These are phyloP conservation scores for Dalechampia spathulata DNA, from an alignment of 441 rosid species.

Conservation along the genomic window DNA sequence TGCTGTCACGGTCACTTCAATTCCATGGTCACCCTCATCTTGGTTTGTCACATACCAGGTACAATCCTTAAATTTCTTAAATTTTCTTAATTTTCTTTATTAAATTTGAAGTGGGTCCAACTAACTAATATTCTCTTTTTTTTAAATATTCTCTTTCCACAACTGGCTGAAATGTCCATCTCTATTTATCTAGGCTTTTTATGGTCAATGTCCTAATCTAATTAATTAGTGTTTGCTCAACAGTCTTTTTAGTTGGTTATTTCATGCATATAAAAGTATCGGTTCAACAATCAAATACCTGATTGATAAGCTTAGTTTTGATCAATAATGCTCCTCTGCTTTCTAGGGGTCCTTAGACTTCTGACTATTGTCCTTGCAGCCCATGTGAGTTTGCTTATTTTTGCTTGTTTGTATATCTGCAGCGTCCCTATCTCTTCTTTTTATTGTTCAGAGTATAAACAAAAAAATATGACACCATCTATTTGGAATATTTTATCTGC, in stretches of 20 bases:
- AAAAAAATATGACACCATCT: background rate
- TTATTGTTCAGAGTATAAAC: background rate
- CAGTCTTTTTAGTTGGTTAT: slow-evolving; percentile 19
- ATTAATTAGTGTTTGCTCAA: slow-evolving; percentile 18
- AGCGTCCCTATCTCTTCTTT: slow-evolving; percentile 14
- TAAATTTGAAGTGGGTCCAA: slow-evolving; percentile 21
- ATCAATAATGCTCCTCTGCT: slow-evolving; percentile 13
- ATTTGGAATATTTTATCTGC: background rate
- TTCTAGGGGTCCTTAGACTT: slow-evolving; percentile 10
- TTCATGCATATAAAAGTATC: background rate
- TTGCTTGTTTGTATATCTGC: slow-evolving; percentile 11
- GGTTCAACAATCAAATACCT: slow-evolving; percentile 6
- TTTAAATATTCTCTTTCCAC: slow-evolving; percentile 4
- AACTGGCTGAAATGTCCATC: slow-evolving; percentile 16
- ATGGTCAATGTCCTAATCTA: slow-evolving; percentile 26
- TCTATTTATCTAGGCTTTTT: slow-evolving; percentile 18
- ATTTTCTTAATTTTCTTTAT: too few relatives aligned
- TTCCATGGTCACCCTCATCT: slow-evolving; percentile 29
- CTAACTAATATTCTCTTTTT: slow-evolving; percentile 14
- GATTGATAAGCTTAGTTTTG: slow-evolving; percentile 12
- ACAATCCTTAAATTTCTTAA: slow-evolving; percentile 21
- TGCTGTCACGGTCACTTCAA: slow-evolving; percentile 43
- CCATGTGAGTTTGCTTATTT: slow-evolving; percentile 24
- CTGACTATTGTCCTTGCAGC: slow-evolving; percentile 17
- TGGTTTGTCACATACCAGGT: slow-evolving; percentile 23